Percentiles rank a stretch among this genome's conserved stretches.
Evolutionary conservation across 306 rosid species (phyloP).

Genomic region (Pachyrhizus erosus): DNA sequence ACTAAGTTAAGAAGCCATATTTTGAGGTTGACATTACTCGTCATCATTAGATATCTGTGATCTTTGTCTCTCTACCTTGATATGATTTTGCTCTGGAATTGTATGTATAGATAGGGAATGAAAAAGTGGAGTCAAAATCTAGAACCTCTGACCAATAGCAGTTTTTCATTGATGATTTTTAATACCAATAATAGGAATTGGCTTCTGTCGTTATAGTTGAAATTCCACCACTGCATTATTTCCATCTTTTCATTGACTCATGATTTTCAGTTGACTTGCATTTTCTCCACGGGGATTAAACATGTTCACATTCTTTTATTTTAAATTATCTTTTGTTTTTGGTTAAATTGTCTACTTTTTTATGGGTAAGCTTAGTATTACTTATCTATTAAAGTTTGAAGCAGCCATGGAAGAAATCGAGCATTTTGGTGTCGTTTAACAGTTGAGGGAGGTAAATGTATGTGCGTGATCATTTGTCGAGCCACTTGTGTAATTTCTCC

Average conservation of each 20-base stretch:
- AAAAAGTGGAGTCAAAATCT: not conserved
- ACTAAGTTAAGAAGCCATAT: constrained; percentile 38
- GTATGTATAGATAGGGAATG: not conserved
- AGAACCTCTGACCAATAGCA: not conserved
- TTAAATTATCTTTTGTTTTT: too few relatives aligned
- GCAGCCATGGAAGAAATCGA: not conserved
- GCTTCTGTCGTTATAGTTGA: not conserved
- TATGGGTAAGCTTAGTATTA: too few relatives aligned
- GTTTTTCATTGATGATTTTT: not conserved
- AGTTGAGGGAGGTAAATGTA: too few relatives aligned
- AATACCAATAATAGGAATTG: not conserved
- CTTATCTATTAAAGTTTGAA: not conserved
- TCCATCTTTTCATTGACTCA: not conserved
- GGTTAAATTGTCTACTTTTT: too few relatives aligned
- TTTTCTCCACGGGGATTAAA: not conserved
- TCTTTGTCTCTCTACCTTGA: not conserved
- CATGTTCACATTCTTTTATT: not conserved
- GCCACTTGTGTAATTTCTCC: too few relatives aligned
- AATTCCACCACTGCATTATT: not conserved
- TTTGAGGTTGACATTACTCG: constrained; percentile 19
- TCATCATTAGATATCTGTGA: constrained; percentile 40
- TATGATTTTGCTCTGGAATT: not conserved
- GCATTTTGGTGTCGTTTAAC: too few relatives aligned
- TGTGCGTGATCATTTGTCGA: too few relatives aligned
- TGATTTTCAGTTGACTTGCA: not conserved